These are phyloP conservation scores for Sporothrix dimorphospora DNA, from an alignment of 2,329 filamentous ascomycete genomes.

Conservation along the genomic window DNA sequence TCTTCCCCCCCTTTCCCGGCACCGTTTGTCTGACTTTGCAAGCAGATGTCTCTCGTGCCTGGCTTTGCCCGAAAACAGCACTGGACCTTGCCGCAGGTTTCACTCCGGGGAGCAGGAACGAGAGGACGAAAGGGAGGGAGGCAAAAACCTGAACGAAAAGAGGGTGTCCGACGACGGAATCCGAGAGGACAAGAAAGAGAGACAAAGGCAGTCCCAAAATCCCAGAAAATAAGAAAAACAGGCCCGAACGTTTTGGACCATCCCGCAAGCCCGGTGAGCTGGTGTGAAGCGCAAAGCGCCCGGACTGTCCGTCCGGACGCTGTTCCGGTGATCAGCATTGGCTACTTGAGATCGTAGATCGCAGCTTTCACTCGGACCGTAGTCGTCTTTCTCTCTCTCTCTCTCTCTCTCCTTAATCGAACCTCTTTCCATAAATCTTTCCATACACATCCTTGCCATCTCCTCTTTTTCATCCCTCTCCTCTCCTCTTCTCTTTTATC, in stretches of 20 bases:
- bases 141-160: not conserved
- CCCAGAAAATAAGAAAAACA: not conserved
- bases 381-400: not conserved
- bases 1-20: not conserved
- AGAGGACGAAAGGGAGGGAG: not conserved
- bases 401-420: not conserved
- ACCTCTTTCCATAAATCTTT: too few relatives aligned
- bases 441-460: not conserved
- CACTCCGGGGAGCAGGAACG: not conserved
- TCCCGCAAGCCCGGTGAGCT: not conserved
- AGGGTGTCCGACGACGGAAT: slow-evolving; percentile 3
- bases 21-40: not conserved
- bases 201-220: not conserved
- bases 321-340: slow-evolving; percentile 11
- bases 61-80: not conserved
- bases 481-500: not conserved
- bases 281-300: not conserved
- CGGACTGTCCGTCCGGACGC: not conserved
- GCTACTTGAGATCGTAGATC: not conserved
- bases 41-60: not conserved
- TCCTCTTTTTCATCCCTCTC: not conserved
- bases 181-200: not conserved
- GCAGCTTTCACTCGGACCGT: too few relatives aligned
- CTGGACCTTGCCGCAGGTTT: slow-evolving; percentile 12
- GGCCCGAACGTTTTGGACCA: not conserved